Evolutionary conservation across 2,329 filamentous ascomycete genomes (phyloP).

Genomic region (Westerdykella sp.): DNA sequence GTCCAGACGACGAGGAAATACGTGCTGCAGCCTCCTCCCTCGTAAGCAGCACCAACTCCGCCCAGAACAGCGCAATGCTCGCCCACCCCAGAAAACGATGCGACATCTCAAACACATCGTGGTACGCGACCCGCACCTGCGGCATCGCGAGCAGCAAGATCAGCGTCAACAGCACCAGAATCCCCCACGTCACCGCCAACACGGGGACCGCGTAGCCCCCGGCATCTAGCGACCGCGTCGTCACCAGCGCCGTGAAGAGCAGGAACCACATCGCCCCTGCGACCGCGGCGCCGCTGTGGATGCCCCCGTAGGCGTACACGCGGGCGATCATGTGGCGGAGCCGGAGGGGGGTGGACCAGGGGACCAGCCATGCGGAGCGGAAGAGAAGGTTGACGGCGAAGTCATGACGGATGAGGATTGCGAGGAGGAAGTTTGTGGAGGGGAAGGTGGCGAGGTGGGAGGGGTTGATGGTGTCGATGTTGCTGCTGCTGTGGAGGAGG

Average conservation of each 20-base stretch:
- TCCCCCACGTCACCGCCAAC: constrained; percentile 16
- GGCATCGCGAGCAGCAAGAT: constrained; percentile 25
- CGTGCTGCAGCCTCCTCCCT: neutral
- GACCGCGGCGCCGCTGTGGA: constrained; percentile 30
- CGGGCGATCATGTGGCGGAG: constrained; percentile 19
- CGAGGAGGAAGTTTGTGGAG: constrained; percentile 28
- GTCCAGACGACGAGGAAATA: neutral
- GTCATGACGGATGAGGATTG: constrained; percentile 29
- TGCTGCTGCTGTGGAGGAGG: constrained; percentile 1
- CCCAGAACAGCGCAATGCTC: constrained; percentile 25
- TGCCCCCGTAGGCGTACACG: constrained; percentile 30
- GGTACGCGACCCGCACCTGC: constrained; percentile 14
- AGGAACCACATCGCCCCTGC: constrained; percentile 40
- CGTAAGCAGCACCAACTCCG: constrained; percentile 16
- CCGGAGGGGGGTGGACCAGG: constrained; percentile 20
- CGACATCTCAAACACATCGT: constrained; percentile 31
- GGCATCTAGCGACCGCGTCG: constrained; percentile 15
- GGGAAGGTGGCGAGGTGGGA: constrained; percentile 22
- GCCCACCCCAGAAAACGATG: constrained; percentile 34
- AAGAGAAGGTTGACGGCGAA: constrained; percentile 28
- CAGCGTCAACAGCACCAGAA: constrained; percentile 14
- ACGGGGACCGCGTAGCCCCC: constrained; percentile 8
- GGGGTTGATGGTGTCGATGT: constrained; percentile 4
- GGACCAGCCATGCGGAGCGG: constrained; percentile 24
- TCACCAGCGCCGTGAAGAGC: constrained; percentile 32